phyloP scores from a whole-genome alignment of 148 eudicot species.

The Persicaria tinctoria region DNA sequence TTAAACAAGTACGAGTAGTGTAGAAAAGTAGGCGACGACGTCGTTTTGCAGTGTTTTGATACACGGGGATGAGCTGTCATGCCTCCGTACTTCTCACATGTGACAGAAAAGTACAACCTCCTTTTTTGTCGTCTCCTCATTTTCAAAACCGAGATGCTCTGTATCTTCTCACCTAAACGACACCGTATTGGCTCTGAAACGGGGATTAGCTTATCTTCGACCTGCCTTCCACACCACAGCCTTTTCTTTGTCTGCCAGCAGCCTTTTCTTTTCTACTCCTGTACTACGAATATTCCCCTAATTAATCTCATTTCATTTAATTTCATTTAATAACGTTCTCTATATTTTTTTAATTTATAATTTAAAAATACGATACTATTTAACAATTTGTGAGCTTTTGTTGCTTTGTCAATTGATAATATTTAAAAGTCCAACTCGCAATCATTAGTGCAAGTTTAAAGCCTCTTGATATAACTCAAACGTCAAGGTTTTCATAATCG shows the following conservation, averaged over 20 bases:
- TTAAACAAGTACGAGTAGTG: no score
- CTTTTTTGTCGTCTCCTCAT: not conserved
- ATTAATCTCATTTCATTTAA: no score
- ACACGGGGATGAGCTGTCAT: conserved; percentile 11
- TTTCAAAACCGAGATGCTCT: not conserved
- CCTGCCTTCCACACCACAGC: not conserved
- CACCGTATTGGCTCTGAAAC: conserved; percentile 8
- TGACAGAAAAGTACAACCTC: conserved; percentile 15
- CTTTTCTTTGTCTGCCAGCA: not conserved
- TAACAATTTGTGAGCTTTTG: no score
- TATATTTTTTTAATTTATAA: no score
- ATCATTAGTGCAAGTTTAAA: no score
- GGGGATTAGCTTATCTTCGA: not conserved
- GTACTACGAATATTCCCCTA: no score
- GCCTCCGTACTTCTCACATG: conserved; percentile 27
- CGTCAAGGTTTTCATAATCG: no score
- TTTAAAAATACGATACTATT: no score
- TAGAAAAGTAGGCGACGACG: conserved; percentile 2
- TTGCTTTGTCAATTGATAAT: no score
- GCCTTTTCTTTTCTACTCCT: not conserved
- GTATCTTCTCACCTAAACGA: not conserved
- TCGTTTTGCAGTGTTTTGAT: not conserved
- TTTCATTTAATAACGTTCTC: no score
- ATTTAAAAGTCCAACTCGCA: no score
- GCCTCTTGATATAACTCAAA: no score